These are phyloP conservation scores for Cercospora janseana DNA, from an alignment of 2,329 filamentous ascomycete genomes.

Conservation along the genomic window DNA sequence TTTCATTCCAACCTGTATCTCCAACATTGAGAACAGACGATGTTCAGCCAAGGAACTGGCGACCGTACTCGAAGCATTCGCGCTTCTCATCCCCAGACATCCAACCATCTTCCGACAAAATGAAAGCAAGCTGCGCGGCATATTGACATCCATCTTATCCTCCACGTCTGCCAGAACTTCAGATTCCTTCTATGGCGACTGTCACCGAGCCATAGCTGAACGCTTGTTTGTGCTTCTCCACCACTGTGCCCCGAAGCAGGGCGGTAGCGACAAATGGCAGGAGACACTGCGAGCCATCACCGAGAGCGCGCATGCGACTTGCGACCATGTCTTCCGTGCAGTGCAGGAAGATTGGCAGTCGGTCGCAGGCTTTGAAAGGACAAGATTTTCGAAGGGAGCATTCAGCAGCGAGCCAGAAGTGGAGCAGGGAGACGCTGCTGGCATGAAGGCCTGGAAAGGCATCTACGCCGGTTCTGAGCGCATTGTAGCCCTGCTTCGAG, in stretches of 20 bases:
- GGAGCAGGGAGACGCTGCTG: conserved; percentile 37
- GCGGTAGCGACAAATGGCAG: conserved; percentile 73
- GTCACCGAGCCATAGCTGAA: conserved; percentile 53
- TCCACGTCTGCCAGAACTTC: conserved; percentile 23
- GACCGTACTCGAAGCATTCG: conserved; percentile 68
- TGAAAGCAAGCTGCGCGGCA: conserved; percentile 58
- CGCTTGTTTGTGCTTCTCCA: conserved; percentile 69
- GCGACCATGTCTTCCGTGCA: conserved; percentile 74
- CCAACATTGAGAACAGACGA: conserved; percentile 52
- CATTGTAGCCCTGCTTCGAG: conserved; percentile 62
- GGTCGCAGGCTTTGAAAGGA: conserved; percentile 45
- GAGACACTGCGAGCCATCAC: conserved; percentile 63
- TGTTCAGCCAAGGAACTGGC: conserved; percentile 49
- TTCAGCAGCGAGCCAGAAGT: conserved; percentile 24
- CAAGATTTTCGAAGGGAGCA: conserved; percentile 19
- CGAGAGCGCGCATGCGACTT: conserved; percentile 64
- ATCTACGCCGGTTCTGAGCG: conserved; percentile 71
- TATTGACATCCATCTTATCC: conserved; percentile 29
- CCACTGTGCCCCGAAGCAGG: conserved; percentile 77
- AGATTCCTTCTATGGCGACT: conserved; percentile 23
- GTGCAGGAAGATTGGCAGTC: conserved; percentile 81
- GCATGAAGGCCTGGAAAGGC: conserved; percentile 69
- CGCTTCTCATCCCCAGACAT: conserved; percentile 72
- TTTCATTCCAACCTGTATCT: conserved; percentile 71
- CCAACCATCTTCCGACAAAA: conserved; percentile 80